Conservation (phyloP, 1,139 yeast genomes). For the Yamadazyma diddensiae region DNA sequence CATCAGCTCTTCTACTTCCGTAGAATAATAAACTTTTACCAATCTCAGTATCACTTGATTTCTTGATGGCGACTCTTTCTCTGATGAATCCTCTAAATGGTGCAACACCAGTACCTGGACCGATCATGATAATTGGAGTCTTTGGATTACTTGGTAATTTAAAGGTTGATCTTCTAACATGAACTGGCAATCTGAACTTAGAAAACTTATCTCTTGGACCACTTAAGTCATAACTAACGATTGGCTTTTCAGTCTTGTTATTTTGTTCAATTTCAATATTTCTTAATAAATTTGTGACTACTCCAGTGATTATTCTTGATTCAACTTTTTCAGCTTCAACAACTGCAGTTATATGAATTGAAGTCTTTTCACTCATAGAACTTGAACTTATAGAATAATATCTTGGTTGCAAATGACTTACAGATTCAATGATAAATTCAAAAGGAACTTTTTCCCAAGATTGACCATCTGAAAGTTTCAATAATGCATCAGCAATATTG, state of each 20-base stretch:
- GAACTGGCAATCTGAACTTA: conserved; percentile 72
- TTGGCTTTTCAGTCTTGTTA: conserved; percentile 39
- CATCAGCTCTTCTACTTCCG: conserved; percentile 75
- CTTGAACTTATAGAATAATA: conserved; percentile 96
- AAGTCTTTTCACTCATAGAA: conserved; percentile 70
- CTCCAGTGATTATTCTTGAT: conserved; percentile 62
- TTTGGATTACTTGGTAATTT: conserved; percentile 86
- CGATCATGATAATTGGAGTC: conserved; percentile 86
- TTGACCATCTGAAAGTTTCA: conserved; percentile 55
- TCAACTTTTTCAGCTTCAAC: conserved; percentile 70
- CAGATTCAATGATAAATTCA: conserved; percentile 75
- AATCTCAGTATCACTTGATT: conserved; percentile 50
- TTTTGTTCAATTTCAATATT: conserved; percentile 67
- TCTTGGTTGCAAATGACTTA: conserved; percentile 86
- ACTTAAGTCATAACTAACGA: conserved; percentile 62
- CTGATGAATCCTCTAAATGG: conserved; percentile 93
- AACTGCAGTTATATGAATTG: conserved; percentile 83
- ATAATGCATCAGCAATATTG: conserved; percentile 77
- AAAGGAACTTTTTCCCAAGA: conserved; percentile 81
- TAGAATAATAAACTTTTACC: conserved; percentile 79
- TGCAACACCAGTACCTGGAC: conserved; percentile 99
- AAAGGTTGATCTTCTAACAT: conserved; percentile 91
- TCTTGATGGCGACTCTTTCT: conserved; percentile 57
- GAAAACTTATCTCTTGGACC: conserved; percentile 76
- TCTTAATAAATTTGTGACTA: conserved; percentile 83